Evolutionary conservation across 129 eudicot genomes (phyloP).

Genomic region (Gnaphalium uliginosum): DNA sequence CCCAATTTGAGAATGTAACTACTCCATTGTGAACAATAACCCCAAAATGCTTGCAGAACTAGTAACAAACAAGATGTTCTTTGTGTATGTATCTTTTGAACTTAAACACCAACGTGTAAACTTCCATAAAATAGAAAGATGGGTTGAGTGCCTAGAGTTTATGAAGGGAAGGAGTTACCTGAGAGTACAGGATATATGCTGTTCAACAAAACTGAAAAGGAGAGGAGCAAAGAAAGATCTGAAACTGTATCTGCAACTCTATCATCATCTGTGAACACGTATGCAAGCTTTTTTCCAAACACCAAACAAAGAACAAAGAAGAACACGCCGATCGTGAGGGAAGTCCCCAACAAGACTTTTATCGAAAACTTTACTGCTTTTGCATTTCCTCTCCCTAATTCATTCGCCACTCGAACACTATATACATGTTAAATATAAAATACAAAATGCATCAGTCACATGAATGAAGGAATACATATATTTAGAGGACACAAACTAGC

Average conservation of each 20-base stretch:
- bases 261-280: conserved; percentile 57
- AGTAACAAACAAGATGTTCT: not conserved
- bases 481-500: not conserved
- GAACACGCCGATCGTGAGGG: conserved; percentile 54
- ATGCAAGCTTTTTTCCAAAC: conserved; percentile 58
- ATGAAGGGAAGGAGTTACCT: not conserved
- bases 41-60: not conserved
- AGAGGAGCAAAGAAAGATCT: conserved; percentile 58
- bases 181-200: conserved; percentile 56
- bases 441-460: conserved; percentile 12
- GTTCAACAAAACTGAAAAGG: conserved; percentile 68
- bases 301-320: conserved; percentile 57
- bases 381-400: conserved; percentile 81
- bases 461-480: not conserved
- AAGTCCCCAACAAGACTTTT: conserved; percentile 60
- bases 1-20: no score
- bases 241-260: conserved; percentile 59
- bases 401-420: conserved; percentile 91
- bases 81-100: no score
- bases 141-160: not conserved
- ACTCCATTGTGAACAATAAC: not conserved
- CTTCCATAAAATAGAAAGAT: not conserved
- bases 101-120: not conserved
- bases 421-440: conserved; percentile 17
- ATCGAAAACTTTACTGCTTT: conserved; percentile 73